Base-by-base conservation (phyloP, 495 filamentous ascomycete genomes). In the Talaromyces wortmannii region DNA sequence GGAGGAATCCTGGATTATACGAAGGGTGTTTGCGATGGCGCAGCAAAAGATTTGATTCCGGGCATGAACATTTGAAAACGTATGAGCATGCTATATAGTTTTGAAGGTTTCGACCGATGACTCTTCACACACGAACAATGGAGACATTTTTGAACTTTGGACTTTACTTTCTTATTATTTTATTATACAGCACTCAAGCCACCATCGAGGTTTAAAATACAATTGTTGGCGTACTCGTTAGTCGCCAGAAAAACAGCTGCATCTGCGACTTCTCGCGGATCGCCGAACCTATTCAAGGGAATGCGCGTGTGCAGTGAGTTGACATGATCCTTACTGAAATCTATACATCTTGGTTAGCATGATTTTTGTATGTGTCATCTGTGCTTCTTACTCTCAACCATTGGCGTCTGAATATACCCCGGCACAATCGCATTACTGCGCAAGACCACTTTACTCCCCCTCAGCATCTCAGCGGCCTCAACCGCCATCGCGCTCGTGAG, bases 201-300 rank as follows among this genome's bases (percentile, higher is more conserved):
- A 15, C 90, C 90, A 65, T 95, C 90, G n/a, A 95, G 75, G 61
- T 90, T 91, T 7, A 95, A 75, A 29, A 91, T 79, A 69, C 89
- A 91, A 54, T 92, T 92, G 62, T 91, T 90, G 7, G 88, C 85
- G 64, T 91, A 95, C 45, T 80, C 65, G 67, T 91, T 94, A 31
- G 72, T 75, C n/a, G 82, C 85, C 15, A 95, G 78, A 66, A 94
- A 95, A 31, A 83, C 67, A 45, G 84, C 89, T 47, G 90, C 89
- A 56, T 91, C 85, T n/a, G 90, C 89, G 30, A 95, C 77, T 61
- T 95, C 90, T 5, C 79, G 72, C 11, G 79, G 67, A 7, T 75
- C 67, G 10, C 90, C 90, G 58, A 91, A 83, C 8, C 89, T 81
- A n/a, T 72, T 67, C n/a, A 87, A 60, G 3, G 90, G 90, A 31